Evolutionary conservation across 225 moss, liverwort and hornwort species (phyloP).

Genomic region (Marchantia paleacea): DNA sequence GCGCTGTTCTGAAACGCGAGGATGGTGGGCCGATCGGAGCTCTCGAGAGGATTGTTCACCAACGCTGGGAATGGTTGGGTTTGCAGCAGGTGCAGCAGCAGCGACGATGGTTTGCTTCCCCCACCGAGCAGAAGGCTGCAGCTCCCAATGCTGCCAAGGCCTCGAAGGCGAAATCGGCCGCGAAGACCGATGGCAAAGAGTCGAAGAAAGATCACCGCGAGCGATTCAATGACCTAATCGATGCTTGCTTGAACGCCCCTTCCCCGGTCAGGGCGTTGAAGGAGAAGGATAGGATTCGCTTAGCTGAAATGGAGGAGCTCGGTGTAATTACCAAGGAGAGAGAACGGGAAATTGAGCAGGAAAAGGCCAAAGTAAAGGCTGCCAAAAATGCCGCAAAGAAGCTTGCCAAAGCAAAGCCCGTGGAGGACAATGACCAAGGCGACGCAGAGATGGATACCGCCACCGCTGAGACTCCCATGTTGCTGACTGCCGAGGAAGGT

Average conservation of each 20-base stretch:
- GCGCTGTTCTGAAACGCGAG: background rate
- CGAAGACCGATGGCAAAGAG: constrained; percentile 44
- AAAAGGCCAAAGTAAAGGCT: constrained; percentile 62
- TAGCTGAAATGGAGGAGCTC: constrained; percentile 69
- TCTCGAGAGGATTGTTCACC: background rate
- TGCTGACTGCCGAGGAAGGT: constrained; percentile 49
- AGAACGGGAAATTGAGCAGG: constrained; percentile 59
- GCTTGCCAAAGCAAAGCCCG: constrained; percentile 21
- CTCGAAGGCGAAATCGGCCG: constrained; percentile 63
- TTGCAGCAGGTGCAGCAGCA: too few species aligned
- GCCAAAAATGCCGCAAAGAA: constrained; percentile 54
- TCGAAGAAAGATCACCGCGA: constrained; percentile 64
- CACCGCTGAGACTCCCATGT: background rate
- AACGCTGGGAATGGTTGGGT: constrained; percentile 17
- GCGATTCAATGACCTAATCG: constrained; percentile 58
- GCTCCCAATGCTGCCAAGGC: constrained; percentile 72
- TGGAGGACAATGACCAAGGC: constrained; percentile 1
- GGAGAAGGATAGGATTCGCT: constrained; percentile 68
- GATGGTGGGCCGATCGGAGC: background rate
- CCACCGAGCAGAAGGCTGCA: constrained; percentile 36
- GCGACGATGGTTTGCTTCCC: constrained; percentile 28
- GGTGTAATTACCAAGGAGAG: constrained; percentile 71
- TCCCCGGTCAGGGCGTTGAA: constrained; percentile 69
- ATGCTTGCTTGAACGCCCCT: constrained; percentile 72
- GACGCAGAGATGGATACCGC: background rate